phyloP scores from a whole-genome alignment of 768 basidiomycete species.

The Termitomyces sp. region DNA sequence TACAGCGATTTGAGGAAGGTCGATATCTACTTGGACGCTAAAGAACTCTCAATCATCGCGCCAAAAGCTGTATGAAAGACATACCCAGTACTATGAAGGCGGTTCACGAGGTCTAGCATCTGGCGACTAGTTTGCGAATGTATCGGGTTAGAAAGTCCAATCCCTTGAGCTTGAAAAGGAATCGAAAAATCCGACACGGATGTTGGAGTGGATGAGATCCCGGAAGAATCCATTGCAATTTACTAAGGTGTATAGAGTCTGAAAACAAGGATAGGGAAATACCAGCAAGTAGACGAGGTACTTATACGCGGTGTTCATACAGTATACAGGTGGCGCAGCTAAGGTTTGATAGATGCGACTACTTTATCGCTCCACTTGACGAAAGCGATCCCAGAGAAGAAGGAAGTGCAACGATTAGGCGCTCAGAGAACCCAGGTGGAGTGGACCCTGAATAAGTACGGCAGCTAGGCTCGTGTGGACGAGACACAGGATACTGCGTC shows the following conservation, averaged over 20 bases:
- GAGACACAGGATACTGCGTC: not conserved
- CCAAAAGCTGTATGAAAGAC: not conserved
- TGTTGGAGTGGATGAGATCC: not conserved
- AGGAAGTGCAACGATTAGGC: not conserved
- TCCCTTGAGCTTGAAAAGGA: constrained; percentile 29
- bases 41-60: not conserved
- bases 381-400: not conserved
- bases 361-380: not conserved
- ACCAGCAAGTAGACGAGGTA: not conserved
- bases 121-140: constrained; percentile 31
- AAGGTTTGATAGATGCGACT: not conserved
- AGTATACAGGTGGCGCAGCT: not conserved
- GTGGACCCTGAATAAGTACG: not conserved
- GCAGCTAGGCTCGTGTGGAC: not conserved
- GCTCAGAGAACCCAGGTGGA: not conserved
- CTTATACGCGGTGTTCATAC: not conserved
- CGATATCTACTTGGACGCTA: constrained; percentile 68
- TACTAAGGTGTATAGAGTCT: not conserved
- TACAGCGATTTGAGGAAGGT: constrained; percentile 69
- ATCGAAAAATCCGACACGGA: not conserved
- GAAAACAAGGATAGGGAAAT: not conserved
- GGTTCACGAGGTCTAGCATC: constrained; percentile 51
- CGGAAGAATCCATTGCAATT: not conserved
- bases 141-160: constrained; percentile 42
- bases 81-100: constrained; percentile 51